These are phyloP conservation scores for Mucor velutinosus DNA, from an alignment of 371 early-diverging fungal species.

Conservation along the genomic window DNA sequence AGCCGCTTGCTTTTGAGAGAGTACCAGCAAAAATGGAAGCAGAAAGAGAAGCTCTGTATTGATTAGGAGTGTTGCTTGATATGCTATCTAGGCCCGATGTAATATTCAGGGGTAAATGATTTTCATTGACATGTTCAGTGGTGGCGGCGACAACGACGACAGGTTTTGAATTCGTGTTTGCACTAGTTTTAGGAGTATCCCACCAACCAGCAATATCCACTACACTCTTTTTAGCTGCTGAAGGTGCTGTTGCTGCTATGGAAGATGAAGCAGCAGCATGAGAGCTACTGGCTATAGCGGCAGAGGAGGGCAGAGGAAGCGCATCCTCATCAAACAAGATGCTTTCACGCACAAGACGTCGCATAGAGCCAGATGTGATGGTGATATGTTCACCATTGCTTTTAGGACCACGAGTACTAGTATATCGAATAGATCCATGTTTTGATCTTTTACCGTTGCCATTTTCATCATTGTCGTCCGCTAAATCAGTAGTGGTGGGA, in stretches of 20 bases:
- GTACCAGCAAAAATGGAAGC: conserved; percentile 20
- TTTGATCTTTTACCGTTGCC: not conserved
- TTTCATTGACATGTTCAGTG: not conserved
- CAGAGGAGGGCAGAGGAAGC: conserved; percentile 4
- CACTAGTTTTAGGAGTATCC: conserved; percentile 9
- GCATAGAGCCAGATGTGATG: conserved; percentile 37
- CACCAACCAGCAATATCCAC: conserved; percentile 27
- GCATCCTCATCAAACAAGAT: conserved; percentile 17
- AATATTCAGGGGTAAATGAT: conserved; percentile 7
- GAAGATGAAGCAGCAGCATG: not conserved
- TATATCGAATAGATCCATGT: conserved; percentile 14
- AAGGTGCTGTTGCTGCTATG: not conserved
- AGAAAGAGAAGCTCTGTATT: conserved; percentile 25
- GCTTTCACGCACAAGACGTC: conserved; percentile 41
- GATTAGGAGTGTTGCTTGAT: conserved; percentile 2
- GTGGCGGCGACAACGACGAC: not conserved
- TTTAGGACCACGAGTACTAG: conserved; percentile 11
- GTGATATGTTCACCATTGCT: conserved; percentile 25
- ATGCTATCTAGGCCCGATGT: conserved; percentile 8
- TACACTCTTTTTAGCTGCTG: conserved; percentile 5
- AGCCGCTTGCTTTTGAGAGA: conserved; percentile 10
- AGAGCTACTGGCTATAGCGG: not conserved
- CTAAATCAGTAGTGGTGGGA: not conserved
- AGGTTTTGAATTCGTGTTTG: not conserved
- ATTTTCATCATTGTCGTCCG: not conserved